phyloP scores from a whole-genome alignment of 176 grass and related monocot genomes.

The Bothriochloa decipiens region DNA sequence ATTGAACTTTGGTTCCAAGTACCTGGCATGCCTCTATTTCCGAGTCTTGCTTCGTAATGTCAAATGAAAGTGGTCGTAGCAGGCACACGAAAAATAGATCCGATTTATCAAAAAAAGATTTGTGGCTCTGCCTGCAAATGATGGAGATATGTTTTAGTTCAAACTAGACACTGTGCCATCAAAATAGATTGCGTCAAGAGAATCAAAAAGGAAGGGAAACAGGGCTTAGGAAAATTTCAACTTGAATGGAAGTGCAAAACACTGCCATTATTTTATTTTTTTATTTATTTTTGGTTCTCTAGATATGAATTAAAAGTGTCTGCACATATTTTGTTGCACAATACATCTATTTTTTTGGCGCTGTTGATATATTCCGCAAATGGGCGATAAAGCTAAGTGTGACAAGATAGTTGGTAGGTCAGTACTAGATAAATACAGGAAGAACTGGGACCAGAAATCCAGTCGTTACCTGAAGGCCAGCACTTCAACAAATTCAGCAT shows the following conservation, averaged over 20 bases:
- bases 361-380: not conserved
- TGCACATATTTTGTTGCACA: not conserved
- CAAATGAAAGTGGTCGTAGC: conserved; percentile 70
- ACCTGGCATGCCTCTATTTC: conserved; percentile 92
- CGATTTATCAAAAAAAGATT: conserved; percentile 83
- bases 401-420: not conserved
- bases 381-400: conserved; percentile 16
- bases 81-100: conserved; percentile 94
- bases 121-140: conserved; percentile 89
- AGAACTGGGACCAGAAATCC: not conserved
- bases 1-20: conserved; percentile 29
- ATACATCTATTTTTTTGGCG: not conserved
- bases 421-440: conserved; percentile 1
- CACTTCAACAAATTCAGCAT: conserved; percentile 91
- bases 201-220: not conserved
- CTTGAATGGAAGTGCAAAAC: not conserved
- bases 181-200: conserved; percentile 5
- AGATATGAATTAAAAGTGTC: conserved; percentile 2
- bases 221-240: not conserved
- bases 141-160: conserved; percentile 24
- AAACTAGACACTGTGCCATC: not conserved
- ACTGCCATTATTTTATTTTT: not conserved
- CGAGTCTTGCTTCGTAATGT: conserved; percentile 84
- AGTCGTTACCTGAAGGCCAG: conserved; percentile 82
- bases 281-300: not conserved